Percentiles rank a stretch among this genome's conserved stretches.
Conservation (phyloP, 805 yeast genomes). For the Wickerhamiella kurtzmanii region DNA sequence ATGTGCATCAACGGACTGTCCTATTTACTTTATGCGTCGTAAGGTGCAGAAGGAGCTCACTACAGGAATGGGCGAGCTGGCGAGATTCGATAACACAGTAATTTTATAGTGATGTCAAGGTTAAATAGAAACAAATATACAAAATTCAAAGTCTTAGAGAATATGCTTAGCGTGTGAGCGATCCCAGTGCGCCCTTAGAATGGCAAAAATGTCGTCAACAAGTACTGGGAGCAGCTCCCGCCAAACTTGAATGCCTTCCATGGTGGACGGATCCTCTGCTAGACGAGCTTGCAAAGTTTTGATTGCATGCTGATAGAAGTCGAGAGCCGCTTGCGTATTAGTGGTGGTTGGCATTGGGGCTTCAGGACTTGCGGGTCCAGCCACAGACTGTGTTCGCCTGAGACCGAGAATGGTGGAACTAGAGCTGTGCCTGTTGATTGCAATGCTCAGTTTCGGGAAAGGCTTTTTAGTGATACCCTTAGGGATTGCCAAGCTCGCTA, state of each 20-base stretch:
- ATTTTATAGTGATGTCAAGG: background rate
- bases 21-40: conserved; percentile 92
- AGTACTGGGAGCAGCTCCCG: background rate
- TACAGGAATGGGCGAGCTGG: conserved; percentile 43
- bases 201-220: background rate
- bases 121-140: no score
- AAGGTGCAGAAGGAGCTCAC: conserved; percentile 63
- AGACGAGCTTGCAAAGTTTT: background rate
- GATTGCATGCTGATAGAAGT: background rate
- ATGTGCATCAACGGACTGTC: conserved; percentile 93
- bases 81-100: conserved; percentile 45
- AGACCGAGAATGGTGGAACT: background rate
- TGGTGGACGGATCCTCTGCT: background rate
- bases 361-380: background rate
- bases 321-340: background rate
- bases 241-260: no score
- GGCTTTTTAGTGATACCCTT: background rate
- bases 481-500: background rate
- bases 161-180: no score
- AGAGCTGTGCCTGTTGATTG: background rate
- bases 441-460: background rate
- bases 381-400: background rate
- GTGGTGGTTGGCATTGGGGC: background rate
- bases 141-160: no score
- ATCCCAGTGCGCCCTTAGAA: background rate